phyloP scores from a whole-genome alignment of 345 rosid genomes.

The Psidium guajava region DNA sequence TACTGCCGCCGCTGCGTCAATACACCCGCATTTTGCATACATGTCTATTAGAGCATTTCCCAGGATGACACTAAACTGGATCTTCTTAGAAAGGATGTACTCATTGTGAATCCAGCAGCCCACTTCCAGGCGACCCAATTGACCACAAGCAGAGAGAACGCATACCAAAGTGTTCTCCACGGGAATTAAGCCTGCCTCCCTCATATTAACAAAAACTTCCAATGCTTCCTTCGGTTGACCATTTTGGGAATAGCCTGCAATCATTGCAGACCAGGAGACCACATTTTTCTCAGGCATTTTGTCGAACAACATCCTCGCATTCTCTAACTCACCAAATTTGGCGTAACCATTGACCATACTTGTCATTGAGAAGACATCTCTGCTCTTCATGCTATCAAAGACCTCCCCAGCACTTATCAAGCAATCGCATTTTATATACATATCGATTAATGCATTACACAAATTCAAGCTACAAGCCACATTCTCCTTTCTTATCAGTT shows the following conservation, averaged over 20 bases:
- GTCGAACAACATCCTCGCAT: constrained; percentile 19
- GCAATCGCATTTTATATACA: constrained; percentile 31
- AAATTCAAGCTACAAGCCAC: constrained; percentile 7
- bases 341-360: constrained; percentile 34
- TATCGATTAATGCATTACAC: constrained; percentile 21
- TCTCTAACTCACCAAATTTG: constrained; percentile 16
- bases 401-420: constrained; percentile 14
- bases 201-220: constrained; percentile 16
- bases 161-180: constrained; percentile 25
- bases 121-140: constrained; percentile 19
- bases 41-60: constrained; percentile 26
- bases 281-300: constrained; percentile 30
- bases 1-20: constrained; percentile 14
- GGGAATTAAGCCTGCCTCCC: constrained; percentile 8
- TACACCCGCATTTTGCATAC: constrained; percentile 32
- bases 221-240: constrained; percentile 26
- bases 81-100: background rate
- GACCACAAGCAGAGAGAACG: constrained; percentile 33
- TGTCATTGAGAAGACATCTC: constrained; percentile 42
- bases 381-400: constrained; percentile 15
- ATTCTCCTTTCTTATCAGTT: constrained; percentile 7
- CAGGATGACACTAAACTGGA: constrained; percentile 11
- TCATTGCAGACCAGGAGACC: constrained; percentile 39
- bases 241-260: constrained; percentile 31
- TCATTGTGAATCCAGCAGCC: constrained; percentile 14